These are phyloP conservation scores for Lepidium sativum DNA, from an alignment of 345 rosid genomes.

Conservation along the genomic window DNA sequence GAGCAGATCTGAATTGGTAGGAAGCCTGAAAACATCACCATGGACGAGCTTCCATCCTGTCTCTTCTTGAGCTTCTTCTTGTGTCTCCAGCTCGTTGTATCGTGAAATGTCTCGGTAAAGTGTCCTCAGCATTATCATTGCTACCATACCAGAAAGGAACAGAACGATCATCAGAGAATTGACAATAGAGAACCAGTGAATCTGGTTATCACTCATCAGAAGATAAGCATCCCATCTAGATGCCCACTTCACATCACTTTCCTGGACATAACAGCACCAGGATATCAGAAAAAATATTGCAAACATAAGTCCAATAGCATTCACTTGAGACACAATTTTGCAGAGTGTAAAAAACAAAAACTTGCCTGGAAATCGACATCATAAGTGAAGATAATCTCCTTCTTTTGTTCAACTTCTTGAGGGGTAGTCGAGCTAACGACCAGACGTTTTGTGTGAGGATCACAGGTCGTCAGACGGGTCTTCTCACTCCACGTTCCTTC, in stretches of 20 bases:
- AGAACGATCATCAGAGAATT: slow-evolving; percentile 93
- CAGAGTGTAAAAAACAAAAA: not conserved
- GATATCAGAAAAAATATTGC: not conserved
- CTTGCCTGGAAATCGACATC: slow-evolving; percentile 81
- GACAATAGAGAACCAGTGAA: slow-evolving; percentile 91
- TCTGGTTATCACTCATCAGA: slow-evolving; percentile 87
- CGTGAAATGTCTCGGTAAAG: slow-evolving; percentile 88
- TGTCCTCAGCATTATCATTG: slow-evolving; percentile 92
- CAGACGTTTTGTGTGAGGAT: slow-evolving; percentile 71
- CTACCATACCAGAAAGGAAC: slow-evolving; percentile 96
- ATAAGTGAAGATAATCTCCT: slow-evolving; percentile 70
- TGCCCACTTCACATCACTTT: slow-evolving; percentile 91
- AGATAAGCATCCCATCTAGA: slow-evolving; percentile 96
- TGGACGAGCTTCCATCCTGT: slow-evolving; percentile 95
- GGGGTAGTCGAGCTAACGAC: slow-evolving; percentile 83
- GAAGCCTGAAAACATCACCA: slow-evolving; percentile 90
- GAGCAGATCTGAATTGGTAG: slow-evolving; percentile 58
- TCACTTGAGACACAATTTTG: not conserved
- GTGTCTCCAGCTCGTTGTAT: slow-evolving; percentile 93
- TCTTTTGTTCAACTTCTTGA: slow-evolving; percentile 72
- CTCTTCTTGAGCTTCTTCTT: slow-evolving; percentile 92
- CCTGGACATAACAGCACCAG: slow-evolving; percentile 32
- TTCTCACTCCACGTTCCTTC: slow-evolving; percentile 72
- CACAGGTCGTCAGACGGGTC: slow-evolving; percentile 62
- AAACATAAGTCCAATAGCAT: not conserved